These are phyloP conservation scores for Apostasia shenzhenica DNA, from an alignment of 106 monocot genomes.

Conservation along the genomic window DNA sequence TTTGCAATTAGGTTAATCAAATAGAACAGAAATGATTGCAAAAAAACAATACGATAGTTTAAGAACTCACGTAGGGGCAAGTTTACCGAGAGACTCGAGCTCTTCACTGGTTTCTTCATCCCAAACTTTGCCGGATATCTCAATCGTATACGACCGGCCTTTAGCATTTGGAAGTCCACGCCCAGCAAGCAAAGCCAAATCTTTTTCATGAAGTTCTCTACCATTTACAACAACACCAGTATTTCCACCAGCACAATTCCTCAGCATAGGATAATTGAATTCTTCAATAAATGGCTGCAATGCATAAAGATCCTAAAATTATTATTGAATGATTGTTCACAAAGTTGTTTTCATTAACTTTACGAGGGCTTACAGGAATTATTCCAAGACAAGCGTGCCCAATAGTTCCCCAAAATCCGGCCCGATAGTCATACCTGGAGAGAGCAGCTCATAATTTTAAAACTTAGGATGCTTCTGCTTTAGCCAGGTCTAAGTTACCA, in stretches of 20 bases:
- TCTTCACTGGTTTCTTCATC: constrained; percentile 65
- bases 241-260: constrained; percentile 54
- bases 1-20: no score
- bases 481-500: no score
- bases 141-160: constrained; percentile 38
- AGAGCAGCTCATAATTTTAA: no score
- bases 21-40: neutral
- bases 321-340: no score
- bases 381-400: constrained; percentile 85
- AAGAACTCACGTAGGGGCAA: constrained; percentile 71
- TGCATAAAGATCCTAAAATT: no score
- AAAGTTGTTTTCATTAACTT: no score
- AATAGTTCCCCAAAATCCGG: constrained; percentile 91
- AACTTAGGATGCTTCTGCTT: no score
- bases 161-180: constrained; percentile 40
- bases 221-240: constrained; percentile 69
- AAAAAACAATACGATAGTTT: neutral
- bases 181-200: constrained; percentile 48
- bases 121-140: constrained; percentile 61
- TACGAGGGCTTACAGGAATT: constrained; percentile 62
- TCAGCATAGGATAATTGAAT: constrained; percentile 60
- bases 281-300: constrained; percentile 75
- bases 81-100: constrained; percentile 60
- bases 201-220: constrained; percentile 70
- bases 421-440: constrained; percentile 86